A percentile compares a stretch with the other conserved stretches of the same genome.
Evolutionary conservation across 371 early-diverging fungal species (phyloP).

Genomic region (Dentiscutata heterogama): DNA sequence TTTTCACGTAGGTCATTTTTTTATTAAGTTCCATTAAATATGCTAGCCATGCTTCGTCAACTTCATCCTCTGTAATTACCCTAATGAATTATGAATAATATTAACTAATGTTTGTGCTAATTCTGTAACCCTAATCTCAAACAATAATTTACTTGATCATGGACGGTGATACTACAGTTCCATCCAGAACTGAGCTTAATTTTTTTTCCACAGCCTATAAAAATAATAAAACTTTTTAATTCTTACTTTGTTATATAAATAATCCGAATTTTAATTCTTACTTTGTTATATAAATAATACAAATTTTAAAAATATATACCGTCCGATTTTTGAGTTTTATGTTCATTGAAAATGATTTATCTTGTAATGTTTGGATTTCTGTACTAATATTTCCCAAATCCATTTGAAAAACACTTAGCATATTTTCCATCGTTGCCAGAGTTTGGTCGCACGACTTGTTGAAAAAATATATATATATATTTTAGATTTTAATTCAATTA

Average conservation of each 20-base stretch:
- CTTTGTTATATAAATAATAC: not conserved
- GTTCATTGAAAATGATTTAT: slow-evolving; percentile 82
- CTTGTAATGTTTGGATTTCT: slow-evolving; percentile 89
- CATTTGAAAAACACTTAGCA: slow-evolving; percentile 84
- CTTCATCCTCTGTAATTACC: slow-evolving; percentile 88
- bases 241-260: not conserved
- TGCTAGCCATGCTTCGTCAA: slow-evolving; percentile 87
- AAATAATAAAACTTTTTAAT: not conserved
- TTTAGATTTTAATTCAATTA: not conserved
- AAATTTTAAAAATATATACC: slow-evolving; percentile 52
- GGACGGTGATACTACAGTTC: slow-evolving; percentile 84
- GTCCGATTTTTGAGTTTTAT: slow-evolving; percentile 84
- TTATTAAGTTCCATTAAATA: slow-evolving; percentile 83
- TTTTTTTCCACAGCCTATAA: slow-evolving; percentile 71
- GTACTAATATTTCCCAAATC: slow-evolving; percentile 87
- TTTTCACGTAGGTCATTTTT: slow-evolving; percentile 86
- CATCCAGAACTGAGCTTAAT: slow-evolving; percentile 78
- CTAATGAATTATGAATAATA: slow-evolving; percentile 49
- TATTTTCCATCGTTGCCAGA: slow-evolving; percentile 86
- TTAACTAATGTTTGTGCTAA: not conserved
- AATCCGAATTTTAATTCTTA: not conserved
- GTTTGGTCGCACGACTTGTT: slow-evolving; percentile 81
- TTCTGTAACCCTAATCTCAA: not conserved
- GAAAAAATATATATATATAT: not conserved
- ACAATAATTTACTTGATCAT: slow-evolving; percentile 67